Evolutionary conservation across 495 filamentous ascomycete species (phyloP).

Genomic region (Talaromyces adpressus): DNA sequence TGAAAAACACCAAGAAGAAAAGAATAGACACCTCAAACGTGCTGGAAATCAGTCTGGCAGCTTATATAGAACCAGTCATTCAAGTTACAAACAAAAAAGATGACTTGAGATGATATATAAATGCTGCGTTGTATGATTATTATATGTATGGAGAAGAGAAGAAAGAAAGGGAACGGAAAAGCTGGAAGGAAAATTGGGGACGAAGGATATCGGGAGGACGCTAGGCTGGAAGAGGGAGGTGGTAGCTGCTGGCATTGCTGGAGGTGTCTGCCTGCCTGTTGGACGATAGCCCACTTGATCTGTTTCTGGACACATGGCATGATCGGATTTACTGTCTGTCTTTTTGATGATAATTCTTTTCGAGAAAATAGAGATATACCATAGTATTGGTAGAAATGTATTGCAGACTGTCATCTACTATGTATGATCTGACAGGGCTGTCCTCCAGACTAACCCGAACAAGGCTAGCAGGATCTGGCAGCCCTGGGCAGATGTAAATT

Average conservation of each 20-base stretch:
- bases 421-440: neutral
- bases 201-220: neutral
- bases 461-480: neutral
- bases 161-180: conserved; percentile 12
- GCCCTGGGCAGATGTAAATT: neutral
- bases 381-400: neutral
- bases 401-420: neutral
- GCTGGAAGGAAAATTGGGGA: conserved; percentile 1
- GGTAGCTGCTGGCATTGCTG: neutral
- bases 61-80: neutral
- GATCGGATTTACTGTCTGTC: neutral
- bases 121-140: conserved; percentile 1
- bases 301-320: neutral
- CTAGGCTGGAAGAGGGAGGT: neutral
- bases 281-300: neutral
- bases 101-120: neutral
- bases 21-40: conserved; percentile 43
- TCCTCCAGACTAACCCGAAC: neutral
- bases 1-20: neutral
- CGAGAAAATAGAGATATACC: neutral
- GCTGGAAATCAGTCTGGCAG: conserved; percentile 26
- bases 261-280: neutral
- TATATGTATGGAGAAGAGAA: conserved; percentile 7
- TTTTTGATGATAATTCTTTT: neutral
- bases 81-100: neutral